A percentile compares a stretch with the other conserved stretches of the same genome.
These are phyloP conservation scores for Fusarium miscanthi DNA, from an alignment of 2,329 filamentous ascomycete genomes.

Conservation along the genomic window DNA sequence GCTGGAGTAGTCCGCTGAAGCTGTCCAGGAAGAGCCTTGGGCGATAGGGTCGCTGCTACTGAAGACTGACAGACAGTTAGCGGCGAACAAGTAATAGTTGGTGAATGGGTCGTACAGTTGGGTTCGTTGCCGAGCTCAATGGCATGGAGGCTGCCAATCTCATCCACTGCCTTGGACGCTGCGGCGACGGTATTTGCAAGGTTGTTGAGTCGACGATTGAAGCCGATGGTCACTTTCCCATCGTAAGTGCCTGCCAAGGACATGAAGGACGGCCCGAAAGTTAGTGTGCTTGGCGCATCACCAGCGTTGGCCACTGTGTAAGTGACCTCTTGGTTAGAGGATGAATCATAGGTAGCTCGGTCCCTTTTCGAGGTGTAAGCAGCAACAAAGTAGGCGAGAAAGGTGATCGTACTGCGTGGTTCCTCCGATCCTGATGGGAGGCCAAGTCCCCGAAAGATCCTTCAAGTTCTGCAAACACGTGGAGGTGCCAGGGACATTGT, in stretches of 20 bases:
- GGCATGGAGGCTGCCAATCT: not conserved
- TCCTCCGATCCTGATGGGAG: not conserved
- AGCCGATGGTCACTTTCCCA: accelerated
- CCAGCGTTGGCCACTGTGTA: not conserved
- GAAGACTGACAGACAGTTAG: not conserved
- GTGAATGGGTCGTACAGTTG: not conserved
- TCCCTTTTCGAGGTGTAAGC: not conserved
- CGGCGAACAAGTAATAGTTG: no score
- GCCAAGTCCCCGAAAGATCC: not conserved
- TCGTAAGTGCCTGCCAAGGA: not conserved
- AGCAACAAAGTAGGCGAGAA: accelerated
- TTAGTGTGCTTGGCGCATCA: not conserved
- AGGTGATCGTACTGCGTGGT: not conserved
- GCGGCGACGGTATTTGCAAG: not conserved
- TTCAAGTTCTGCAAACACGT: not conserved
- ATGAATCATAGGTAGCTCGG: not conserved
- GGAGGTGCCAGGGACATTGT: not conserved
- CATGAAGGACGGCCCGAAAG: not conserved
- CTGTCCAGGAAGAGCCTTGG: not conserved
- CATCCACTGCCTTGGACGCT: not conserved
- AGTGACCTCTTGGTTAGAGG: not conserved
- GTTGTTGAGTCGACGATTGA: not conserved
- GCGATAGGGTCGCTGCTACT: not conserved
- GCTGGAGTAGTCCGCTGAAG: not conserved
- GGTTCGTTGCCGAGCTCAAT: not conserved